Conservation (phyloP, 352 stramenopile species). For the Pythium sp. region DNA sequence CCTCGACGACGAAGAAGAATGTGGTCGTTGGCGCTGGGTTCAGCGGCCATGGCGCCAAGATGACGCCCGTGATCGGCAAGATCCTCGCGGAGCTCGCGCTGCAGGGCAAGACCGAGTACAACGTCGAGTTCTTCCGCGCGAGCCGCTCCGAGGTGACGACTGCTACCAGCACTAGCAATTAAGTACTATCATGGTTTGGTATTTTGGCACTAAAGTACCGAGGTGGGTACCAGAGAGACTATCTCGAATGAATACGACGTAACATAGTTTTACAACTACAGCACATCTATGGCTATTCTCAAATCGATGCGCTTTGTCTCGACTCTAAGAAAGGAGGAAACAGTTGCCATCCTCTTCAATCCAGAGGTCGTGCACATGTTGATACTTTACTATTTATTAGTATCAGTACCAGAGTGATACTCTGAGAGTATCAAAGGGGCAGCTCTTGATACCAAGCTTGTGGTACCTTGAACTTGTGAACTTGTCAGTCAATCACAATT, state of each 20-base stretch:
- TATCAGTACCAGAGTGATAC: too few relatives aligned
- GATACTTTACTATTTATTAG: too few relatives aligned
- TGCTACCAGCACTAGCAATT: not conserved
- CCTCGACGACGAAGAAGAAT: conserved; percentile 25
- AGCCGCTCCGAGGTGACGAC: conserved; percentile 1
- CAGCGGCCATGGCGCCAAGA: conserved; percentile 84
- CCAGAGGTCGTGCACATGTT: too few relatives aligned
- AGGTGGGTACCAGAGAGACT: not conserved
- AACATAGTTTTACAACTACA: too few relatives aligned
- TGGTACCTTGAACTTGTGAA: not conserved
- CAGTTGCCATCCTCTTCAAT: too few relatives aligned
- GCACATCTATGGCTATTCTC: too few relatives aligned
- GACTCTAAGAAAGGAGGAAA: too few relatives aligned
- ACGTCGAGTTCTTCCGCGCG: conserved; percentile 43
- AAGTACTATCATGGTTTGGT: not conserved
- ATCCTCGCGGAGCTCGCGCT: conserved; percentile 73
- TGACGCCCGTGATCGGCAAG: conserved; percentile 80
- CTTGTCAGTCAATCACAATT: too few relatives aligned
- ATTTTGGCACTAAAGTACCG: too few relatives aligned
- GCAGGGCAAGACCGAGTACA: conserved; percentile 35
- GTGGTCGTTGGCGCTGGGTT: conserved; percentile 75
- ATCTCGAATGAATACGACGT: not conserved
- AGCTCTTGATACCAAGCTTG: not conserved
- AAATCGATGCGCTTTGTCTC: too few relatives aligned
- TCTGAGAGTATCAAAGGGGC: too few relatives aligned